phyloP scores from a whole-genome alignment of 164 flowering plant species.

The Annona cherimola region DNA sequence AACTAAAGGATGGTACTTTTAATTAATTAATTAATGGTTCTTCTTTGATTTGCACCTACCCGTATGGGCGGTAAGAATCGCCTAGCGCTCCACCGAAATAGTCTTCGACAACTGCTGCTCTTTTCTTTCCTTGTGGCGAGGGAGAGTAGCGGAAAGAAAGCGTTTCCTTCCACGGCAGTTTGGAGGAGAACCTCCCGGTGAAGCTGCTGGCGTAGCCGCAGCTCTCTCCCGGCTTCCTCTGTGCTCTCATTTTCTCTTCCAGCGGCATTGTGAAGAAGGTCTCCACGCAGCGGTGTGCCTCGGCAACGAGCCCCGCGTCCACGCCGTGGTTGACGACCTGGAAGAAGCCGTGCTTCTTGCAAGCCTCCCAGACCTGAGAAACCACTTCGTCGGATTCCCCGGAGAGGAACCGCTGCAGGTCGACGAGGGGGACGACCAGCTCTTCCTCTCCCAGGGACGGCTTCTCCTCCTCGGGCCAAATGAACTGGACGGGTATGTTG shows the following conservation, averaged over 20 bases:
- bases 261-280: slow-evolving; percentile 56
- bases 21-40: neutral
- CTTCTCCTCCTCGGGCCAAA: slow-evolving; percentile 79
- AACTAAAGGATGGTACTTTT: too few species aligned
- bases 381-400: slow-evolving; percentile 40
- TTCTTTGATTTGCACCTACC: slow-evolving; percentile 30
- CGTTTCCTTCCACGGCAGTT: slow-evolving; percentile 90
- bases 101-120: slow-evolving; percentile 29
- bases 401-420: slow-evolving; percentile 48
- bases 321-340: slow-evolving; percentile 71
- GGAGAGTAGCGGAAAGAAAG: slow-evolving; percentile 56
- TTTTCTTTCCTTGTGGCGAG: slow-evolving; percentile 7
- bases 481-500: slow-evolving; percentile 54
- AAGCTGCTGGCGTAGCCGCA: slow-evolving; percentile 91
- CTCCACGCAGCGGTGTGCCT: slow-evolving; percentile 53
- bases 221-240: slow-evolving; percentile 59
- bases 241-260: slow-evolving; percentile 53
- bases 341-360: slow-evolving; percentile 69
- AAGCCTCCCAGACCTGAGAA: slow-evolving; percentile 45
- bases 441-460: slow-evolving; percentile 33
- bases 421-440: slow-evolving; percentile 55
- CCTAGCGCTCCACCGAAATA: slow-evolving; percentile 47
- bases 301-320: slow-evolving; percentile 29
- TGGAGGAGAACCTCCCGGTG: slow-evolving; percentile 69
- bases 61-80: slow-evolving; percentile 34